A percentile compares a stretch with the other conserved stretches of the same genome.
Conservation (phyloP, 2,329 filamentous ascomycete genomes). For the Penicillium nordicum region DNA sequence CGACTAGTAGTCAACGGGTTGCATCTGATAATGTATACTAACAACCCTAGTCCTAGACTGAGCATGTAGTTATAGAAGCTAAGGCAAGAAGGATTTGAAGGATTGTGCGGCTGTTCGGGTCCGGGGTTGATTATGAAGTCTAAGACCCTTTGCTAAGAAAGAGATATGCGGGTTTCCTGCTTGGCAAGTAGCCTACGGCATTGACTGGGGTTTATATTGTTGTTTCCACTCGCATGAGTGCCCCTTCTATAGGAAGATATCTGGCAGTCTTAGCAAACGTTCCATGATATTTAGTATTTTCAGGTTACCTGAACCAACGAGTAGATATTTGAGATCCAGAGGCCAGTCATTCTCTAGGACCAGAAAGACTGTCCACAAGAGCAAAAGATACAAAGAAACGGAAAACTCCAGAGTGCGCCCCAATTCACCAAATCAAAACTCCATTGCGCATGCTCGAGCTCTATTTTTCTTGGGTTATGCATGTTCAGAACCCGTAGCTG, state of each 20-base stretch:
- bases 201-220: not conserved
- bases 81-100: not conserved
- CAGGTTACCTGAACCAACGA: not conserved
- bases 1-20: not conserved
- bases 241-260: not conserved
- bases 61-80: not conserved
- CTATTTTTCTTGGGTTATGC: conserved; percentile 7
- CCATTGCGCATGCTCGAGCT: conserved; percentile 23
- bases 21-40: not conserved
- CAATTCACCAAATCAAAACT: conserved; percentile 19
- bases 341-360: not conserved
- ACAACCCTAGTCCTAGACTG: too few species aligned
- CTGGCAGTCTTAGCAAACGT: not conserved
- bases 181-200: not conserved
- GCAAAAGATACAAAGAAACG: conserved; percentile 10
- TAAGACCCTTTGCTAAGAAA: not conserved
- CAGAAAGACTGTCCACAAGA: not conserved
- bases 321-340: not conserved
- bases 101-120: not conserved
- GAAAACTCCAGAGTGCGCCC: conserved; percentile 10
- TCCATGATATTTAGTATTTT: conserved; percentile 3
- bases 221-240: not conserved
- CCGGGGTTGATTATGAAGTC: not conserved
- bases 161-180: not conserved
- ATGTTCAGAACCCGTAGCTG: conserved; percentile 32